These are phyloP conservation scores for Hymenoscyphus salicellus DNA, from an alignment of 2,329 filamentous ascomycete species.

Conservation along the genomic window DNA sequence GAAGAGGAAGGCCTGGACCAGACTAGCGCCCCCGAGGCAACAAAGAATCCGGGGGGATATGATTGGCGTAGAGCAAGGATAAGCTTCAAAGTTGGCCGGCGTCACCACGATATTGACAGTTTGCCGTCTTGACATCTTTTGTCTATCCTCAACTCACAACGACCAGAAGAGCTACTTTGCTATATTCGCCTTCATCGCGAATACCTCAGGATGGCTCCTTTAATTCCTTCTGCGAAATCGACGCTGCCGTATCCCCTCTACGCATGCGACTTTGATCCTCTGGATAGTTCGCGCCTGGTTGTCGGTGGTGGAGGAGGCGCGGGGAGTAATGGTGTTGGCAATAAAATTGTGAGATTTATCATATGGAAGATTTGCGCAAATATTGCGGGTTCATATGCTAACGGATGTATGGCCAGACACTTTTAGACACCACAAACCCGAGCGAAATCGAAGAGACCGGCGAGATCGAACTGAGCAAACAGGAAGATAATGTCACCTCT, in stretches of 20 bases:
- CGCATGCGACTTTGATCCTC: constrained; percentile 81
- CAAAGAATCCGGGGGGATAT: background rate
- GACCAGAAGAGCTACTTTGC: background rate
- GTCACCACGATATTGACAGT: background rate
- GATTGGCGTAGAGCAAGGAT: background rate
- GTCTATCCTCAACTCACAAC: background rate
- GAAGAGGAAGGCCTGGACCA: background rate
- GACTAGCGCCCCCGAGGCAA: background rate
- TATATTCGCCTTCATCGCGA: background rate
- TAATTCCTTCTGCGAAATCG: constrained; percentile 33
- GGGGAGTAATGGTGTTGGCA: constrained; percentile 75
- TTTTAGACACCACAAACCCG: constrained; percentile 34
- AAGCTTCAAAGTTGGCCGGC: background rate
- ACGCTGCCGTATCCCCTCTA: constrained; percentile 80
- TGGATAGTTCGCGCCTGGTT: constrained; percentile 70
- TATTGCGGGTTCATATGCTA: constrained; percentile 6
- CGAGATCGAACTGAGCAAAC: constrained; percentile 73
- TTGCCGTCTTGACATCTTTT: background rate
- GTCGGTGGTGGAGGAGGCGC: constrained; percentile 87
- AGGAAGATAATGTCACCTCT: constrained; percentile 87
- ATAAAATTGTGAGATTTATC: constrained; percentile 68
- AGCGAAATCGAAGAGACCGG: constrained; percentile 56
- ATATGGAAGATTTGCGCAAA: background rate
- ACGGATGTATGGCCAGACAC: constrained; percentile 29
- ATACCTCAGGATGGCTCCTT: constrained; percentile 30